Evolutionary conservation across 2,329 filamentous ascomycete genomes (phyloP).

Genomic region (Nemania sp.): DNA sequence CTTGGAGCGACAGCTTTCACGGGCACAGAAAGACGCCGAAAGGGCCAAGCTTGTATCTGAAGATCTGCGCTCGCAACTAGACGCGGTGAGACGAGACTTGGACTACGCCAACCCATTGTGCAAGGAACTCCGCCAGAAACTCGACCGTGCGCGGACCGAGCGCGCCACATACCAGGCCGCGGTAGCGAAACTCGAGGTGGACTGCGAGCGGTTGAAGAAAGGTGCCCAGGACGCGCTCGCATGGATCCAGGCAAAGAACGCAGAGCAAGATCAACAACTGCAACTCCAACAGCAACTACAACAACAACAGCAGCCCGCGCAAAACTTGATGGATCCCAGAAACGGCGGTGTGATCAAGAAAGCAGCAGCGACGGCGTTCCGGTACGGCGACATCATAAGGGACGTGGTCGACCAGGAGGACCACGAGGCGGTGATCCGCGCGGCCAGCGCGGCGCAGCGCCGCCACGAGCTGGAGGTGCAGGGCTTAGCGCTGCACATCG

Average conservation of each 20-base stretch:
- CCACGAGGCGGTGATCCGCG: constrained; percentile 56
- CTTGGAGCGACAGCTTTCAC: constrained; percentile 30
- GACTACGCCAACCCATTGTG: constrained; percentile 35
- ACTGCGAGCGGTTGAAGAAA: constrained; percentile 51
- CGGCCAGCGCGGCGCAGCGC: constrained; percentile 65
- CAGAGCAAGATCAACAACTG: constrained; percentile 22
- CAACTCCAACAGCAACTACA: neutral
- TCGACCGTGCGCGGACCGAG: constrained; percentile 71
- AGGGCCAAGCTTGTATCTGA: constrained; percentile 55
- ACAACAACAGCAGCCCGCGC: neutral
- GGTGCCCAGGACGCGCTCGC: constrained; percentile 44
- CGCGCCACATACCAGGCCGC: constrained; percentile 58
- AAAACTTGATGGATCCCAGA: constrained; percentile 18
- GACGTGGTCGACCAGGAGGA: constrained; percentile 46
- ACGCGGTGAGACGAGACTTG: constrained; percentile 31
- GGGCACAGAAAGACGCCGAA: constrained; percentile 54
- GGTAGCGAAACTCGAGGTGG: constrained; percentile 57
- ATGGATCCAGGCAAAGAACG: constrained; percentile 40
- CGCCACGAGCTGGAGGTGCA: constrained; percentile 75
- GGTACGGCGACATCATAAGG: constrained; percentile 54
- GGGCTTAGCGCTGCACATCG: constrained; percentile 85
- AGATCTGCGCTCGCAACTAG: constrained; percentile 38
- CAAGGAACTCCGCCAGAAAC: constrained; percentile 62
- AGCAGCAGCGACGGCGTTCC: constrained; percentile 37
- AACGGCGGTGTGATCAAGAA: constrained; percentile 26